Percentiles rank a stretch among this genome's conserved stretches.
Evolutionary conservation across 768 basidiomycete genomes (phyloP).

Genomic region (Boletus rubroflammeus): DNA sequence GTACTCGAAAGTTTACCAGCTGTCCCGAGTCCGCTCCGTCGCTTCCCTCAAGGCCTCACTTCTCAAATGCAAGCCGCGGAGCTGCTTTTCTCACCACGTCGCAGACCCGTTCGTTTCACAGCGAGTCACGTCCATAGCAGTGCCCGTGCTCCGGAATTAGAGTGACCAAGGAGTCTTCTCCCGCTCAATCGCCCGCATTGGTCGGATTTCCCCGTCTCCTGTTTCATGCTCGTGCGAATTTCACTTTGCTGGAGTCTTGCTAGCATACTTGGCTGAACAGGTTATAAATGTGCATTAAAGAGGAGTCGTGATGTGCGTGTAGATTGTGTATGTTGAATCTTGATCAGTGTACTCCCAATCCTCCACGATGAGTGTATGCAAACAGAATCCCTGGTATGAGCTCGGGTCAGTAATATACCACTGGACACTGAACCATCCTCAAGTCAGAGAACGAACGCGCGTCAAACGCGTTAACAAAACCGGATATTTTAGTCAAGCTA

Average conservation of each 20-base stretch:
- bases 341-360: too few species aligned
- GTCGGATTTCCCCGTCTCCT: not conserved
- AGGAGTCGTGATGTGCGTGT: not conserved
- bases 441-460: conserved; percentile 22
- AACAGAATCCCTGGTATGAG: not conserved
- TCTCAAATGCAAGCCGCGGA: not conserved
- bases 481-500: conserved; percentile 22
- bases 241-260: not conserved
- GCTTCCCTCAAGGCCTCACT: not conserved
- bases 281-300: not conserved
- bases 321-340: not conserved
- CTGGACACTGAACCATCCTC: not conserved
- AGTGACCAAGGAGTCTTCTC: not conserved
- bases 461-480: conserved; percentile 8
- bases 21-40: not conserved
- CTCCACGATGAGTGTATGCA: not conserved
- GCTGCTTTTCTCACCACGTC: not conserved
- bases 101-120: not conserved
- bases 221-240: not conserved
- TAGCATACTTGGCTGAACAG: not conserved
- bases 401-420: conserved; percentile 6
- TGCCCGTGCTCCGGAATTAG: not conserved
- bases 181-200: not conserved
- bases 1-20: not conserved
- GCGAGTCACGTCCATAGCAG: not conserved